Evolutionary conservation across 1,139 yeast genomes (phyloP), one percentile per base, ranked within the genome.

Genomic region (Geotrichum australiense): DNA sequence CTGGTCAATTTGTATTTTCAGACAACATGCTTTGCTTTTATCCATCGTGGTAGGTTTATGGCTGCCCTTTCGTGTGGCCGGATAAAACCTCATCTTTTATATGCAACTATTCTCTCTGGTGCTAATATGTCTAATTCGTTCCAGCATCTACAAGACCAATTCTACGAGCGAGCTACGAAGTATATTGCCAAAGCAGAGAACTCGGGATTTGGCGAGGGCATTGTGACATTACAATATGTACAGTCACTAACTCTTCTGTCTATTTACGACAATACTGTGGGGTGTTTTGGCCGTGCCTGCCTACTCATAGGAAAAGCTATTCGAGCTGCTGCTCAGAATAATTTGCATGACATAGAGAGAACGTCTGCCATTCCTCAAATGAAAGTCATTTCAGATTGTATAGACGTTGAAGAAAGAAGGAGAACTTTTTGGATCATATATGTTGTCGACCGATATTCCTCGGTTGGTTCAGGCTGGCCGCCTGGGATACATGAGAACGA

Each of bases 251-350:
- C 49, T 6, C 45, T 61, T 8, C 27, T 59, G n/a, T 47, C 53
- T 10, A 40, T 49, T 20, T 51, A 50, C 39, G 63, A 61, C 42
- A 52, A 51, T 41, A 46, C 52, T n/a, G 38, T 43, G 21, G 58
- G 55, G 15, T 37, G 42, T 35, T 53, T 60, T 35, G 53, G 58
- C 5, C 54, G 57, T 30, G 63, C 61, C 2, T 60, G 64, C 63
- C 38, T 55, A 19, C 46, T 55, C n/a, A 50, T 53, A 5, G 64
- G 64, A 4, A 47, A 50, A 12, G 55, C 59, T 2, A 41, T 51
- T 26, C 47, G 58, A 5, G 52, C 56, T 2, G 47, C 52, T 30
- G 43, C 47, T 10, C 56, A 58, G 55, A 44, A 48, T 37, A 50
- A 52, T 30, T 46, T 56, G 35, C 54, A 54, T 27, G 60, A 58